Percentiles rank a stretch among this genome's conserved stretches.
Conservation (phyloP, 2,329 filamentous ascomycete species). For the Teratosphaeria gauchensis region DNA sequence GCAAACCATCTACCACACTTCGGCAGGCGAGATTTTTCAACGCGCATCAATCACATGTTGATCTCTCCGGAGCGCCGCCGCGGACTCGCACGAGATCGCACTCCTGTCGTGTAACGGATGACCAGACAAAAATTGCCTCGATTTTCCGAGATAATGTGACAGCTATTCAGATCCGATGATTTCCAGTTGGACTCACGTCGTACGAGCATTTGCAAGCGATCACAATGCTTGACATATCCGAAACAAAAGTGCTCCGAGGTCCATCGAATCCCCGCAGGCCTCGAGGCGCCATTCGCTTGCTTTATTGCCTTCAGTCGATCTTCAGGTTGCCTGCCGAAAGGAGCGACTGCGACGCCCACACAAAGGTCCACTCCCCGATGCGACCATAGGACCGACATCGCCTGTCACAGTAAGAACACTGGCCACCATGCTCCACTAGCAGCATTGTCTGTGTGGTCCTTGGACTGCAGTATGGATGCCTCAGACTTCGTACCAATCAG, state of each 20-base stretch:
- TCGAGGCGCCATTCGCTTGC: not conserved
- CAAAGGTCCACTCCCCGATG: not conserved
- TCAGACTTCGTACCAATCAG: not conserved
- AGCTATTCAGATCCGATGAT: not conserved
- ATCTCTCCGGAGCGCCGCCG: not conserved
- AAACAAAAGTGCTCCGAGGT: not conserved
- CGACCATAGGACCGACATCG: not conserved
- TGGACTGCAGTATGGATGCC: not conserved
- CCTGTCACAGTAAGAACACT: not conserved
- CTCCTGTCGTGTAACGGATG: not conserved
- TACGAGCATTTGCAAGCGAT: not conserved
- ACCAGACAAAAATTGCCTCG: not conserved
- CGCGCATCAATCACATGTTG: not conserved
- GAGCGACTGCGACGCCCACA: not conserved
- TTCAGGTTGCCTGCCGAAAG: not conserved
- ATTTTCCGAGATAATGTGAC: not conserved
- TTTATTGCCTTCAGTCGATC: not conserved
- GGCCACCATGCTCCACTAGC: not conserved
- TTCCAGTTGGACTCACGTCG: not conserved
- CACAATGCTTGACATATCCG: not conserved
- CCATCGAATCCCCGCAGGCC: not conserved
- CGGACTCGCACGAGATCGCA: not conserved
- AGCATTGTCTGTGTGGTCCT: not conserved
- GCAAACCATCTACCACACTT: too few relatives aligned
- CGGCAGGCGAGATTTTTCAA: not conserved